These are phyloP conservation scores for Apiotrichum siamense DNA, from an alignment of 1,284 basidiomycete genomes.

Conservation along the genomic window DNA sequence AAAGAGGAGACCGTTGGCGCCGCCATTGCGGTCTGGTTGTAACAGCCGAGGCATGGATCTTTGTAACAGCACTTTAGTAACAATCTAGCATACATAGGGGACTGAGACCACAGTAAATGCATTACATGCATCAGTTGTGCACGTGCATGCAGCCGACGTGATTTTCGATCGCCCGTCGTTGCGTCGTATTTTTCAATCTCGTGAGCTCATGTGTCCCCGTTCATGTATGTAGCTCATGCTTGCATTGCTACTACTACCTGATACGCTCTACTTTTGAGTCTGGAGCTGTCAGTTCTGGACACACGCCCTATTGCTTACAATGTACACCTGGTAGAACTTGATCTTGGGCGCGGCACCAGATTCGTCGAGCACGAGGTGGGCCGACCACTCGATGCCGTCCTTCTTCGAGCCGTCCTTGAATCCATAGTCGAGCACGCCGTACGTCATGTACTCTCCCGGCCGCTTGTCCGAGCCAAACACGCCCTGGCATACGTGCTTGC, in stretches of 20 bases:
- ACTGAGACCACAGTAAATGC: too few relatives aligned
- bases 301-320: constrained; percentile 9
- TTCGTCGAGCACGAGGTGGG: constrained; percentile 16
- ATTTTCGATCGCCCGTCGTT: too few relatives aligned
- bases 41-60: background rate
- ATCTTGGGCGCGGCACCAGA: constrained; percentile 16
- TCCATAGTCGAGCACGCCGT: constrained; percentile 26
- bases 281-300: background rate
- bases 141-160: too few relatives aligned
- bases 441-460: constrained; percentile 21
- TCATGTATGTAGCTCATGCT: background rate
- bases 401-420: constrained; percentile 23
- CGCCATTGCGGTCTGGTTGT: constrained; percentile 6
- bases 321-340: constrained; percentile 31
- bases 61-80: background rate
- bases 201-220: background rate
- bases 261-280: background rate
- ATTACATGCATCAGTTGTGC: too few relatives aligned
- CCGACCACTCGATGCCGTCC: constrained; percentile 23
- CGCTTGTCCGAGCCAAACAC: constrained; percentile 16
- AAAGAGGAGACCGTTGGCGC: constrained; percentile 9
- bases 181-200: too few relatives aligned
- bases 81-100: too few relatives aligned
- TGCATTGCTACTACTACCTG: background rate
- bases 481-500: constrained; percentile 23